Evolutionary conservation across 257 asterid species (phyloP), one percentile per base, ranked within the genome.

Genomic region (Nicotiana tomentosiformis): DNA sequence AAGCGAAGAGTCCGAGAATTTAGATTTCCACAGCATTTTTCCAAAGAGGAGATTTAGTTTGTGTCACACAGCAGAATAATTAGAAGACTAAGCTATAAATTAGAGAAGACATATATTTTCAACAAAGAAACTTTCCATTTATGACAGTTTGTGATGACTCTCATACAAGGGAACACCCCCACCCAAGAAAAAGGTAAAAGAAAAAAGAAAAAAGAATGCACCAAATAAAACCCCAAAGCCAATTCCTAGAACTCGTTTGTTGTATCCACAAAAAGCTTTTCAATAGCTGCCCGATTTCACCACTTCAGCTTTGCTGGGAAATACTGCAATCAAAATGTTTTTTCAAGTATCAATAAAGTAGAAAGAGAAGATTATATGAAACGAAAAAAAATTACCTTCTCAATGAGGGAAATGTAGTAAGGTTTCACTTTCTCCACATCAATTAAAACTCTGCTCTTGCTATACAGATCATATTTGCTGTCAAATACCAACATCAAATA

Each of bases 381-480:
- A 23, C 20, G 1, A 35, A 10, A 5, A 5, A 53, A 57, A 30
- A 18, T 58, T 35, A 88, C 91, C 89, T 87, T 89, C 15, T 83
- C 67, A 65, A 89, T 84, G 49, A 89, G 90, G 10, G 88, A 89
- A 56, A 64, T 84, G 81, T 87, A 87, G 74, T 89, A 87, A 8
- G 91, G 90, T 49, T 87, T 84, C 69, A 89, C 91, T 39, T 87
- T 85, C 72, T 87, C 87, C 60, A 81, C 85, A 68, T 86, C 84
- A 23, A 88, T 85, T 81, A 82, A 82, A 67, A 78, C 84, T 20
- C 83, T 85, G 58, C 90, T 85, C 82, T 88, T 88, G 81, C 90
- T 88, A 82, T 87, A 85, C 10, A 88, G 86, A 85, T 86, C 91
- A 74, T 88, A 88, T 37, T 88, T 83, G 86, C 91, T 88, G 84